A percentile compares a stretch with the other conserved stretches of the same genome.
phyloP scores from a whole-genome alignment of 805 yeast species.

The Ascoidea rubescens region DNA sequence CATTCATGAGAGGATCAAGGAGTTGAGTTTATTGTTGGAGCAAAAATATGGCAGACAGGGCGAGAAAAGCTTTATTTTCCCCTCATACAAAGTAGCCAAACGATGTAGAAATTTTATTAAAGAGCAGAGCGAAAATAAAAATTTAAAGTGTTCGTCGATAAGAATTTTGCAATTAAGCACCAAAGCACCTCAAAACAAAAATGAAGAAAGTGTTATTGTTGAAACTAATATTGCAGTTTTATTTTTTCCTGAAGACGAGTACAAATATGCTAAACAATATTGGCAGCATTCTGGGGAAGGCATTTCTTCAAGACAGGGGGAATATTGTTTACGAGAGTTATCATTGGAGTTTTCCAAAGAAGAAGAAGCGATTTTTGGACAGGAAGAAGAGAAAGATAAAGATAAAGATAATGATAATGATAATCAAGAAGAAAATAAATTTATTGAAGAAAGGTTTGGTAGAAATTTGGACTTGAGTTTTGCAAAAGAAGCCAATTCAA shows the following conservation, averaged over 20 bases:
- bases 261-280: constrained; percentile 60
- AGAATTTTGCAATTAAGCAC: constrained; percentile 66
- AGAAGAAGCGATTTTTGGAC: constrained; percentile 11
- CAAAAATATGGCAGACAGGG: constrained; percentile 67
- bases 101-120: constrained; percentile 72
- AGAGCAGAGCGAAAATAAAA: constrained; percentile 18
- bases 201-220: constrained; percentile 42
- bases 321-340: constrained; percentile 60
- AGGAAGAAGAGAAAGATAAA: constrained; percentile 9
- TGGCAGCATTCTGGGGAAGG: constrained; percentile 99
- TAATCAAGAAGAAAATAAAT: constrained; percentile 44
- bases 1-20: constrained; percentile 48
- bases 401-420: constrained; percentile 11
- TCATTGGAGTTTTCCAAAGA: constrained; percentile 37
- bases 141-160: constrained; percentile 22
- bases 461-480: constrained; percentile 70
- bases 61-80: constrained; percentile 64
- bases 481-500: constrained; percentile 60
- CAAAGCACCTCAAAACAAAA: constrained; percentile 44
- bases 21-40: constrained; percentile 39
- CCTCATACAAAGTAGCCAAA: constrained; percentile 67
- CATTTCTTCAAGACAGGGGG: constrained; percentile 81
- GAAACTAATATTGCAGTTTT: constrained; percentile 67
- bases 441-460: constrained; percentile 83
- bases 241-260: constrained; percentile 52